Conservation (phyloP, 805 yeast species). For the Maudiozyma pseudohumilis region DNA sequence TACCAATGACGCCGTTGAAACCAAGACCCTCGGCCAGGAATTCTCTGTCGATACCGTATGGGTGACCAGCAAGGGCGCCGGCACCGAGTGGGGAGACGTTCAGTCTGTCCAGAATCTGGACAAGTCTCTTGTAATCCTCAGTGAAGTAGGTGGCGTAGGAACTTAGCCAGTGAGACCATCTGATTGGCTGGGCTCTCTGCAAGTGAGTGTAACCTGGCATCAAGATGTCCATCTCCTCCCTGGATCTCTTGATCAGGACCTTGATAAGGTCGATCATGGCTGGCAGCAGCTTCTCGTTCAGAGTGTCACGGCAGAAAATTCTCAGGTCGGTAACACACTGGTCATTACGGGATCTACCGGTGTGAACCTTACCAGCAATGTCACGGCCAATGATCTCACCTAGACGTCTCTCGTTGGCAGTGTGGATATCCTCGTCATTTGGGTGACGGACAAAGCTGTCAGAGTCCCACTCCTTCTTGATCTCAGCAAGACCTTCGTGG, state of each 20-base stretch:
- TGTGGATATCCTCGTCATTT: constrained; percentile 91
- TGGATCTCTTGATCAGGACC: constrained; percentile 66
- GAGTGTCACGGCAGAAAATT: constrained; percentile 74
- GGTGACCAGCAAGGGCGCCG: constrained; percentile 98
- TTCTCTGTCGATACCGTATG: constrained; percentile 97
- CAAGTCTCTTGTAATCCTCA: constrained; percentile 78
- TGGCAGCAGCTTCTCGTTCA: constrained; percentile 46
- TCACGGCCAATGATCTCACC: constrained; percentile 92
- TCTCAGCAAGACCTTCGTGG: constrained; percentile 67
- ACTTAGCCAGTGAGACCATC: constrained; percentile 98
- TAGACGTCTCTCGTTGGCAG: constrained; percentile 95
- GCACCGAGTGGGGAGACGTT: constrained; percentile 90
- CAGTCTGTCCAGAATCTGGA: constrained; percentile 70
- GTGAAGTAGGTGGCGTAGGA: constrained; percentile 91
- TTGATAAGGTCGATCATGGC: constrained; percentile 53
- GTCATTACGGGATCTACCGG: constrained; percentile 98
- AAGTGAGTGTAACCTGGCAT: constrained; percentile 99
- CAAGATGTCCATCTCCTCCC: constrained; percentile 74
- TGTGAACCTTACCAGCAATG: constrained; percentile 95
- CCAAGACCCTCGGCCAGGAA: constrained; percentile 72
- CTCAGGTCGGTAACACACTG: constrained; percentile 99
- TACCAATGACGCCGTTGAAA: constrained; percentile 81
- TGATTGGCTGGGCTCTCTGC: constrained; percentile 98
- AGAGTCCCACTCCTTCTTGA: constrained; percentile 78
- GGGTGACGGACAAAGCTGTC: constrained; percentile 36